phyloP scores from a whole-genome alignment of 1,284 basidiomycete species.

The Malassezia dermatis region DNA sequence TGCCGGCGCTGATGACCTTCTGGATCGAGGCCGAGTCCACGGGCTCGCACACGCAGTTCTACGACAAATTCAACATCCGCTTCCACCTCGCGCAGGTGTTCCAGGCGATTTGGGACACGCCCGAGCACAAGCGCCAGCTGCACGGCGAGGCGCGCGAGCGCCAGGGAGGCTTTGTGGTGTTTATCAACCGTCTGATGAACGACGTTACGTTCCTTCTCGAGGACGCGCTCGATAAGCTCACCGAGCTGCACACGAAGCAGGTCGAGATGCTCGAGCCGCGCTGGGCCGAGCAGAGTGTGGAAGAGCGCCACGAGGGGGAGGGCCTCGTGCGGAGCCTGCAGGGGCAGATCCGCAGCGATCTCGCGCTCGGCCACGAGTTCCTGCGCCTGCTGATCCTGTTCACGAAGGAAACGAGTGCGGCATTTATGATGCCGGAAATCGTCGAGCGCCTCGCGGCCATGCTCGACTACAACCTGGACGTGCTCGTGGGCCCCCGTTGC shows the following conservation, averaged over 20 bases:
- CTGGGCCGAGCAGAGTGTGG: slow-evolving; percentile 58
- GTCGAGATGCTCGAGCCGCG: slow-evolving; percentile 64
- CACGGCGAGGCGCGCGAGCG: slow-evolving; percentile 26
- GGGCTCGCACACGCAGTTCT: slow-evolving; percentile 94
- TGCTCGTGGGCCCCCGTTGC: slow-evolving; percentile 75
- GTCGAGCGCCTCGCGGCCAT: slow-evolving; percentile 90
- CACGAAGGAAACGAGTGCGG: slow-evolving; percentile 77
- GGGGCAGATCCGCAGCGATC: slow-evolving; percentile 72
- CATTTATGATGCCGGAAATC: slow-evolving; percentile 94
- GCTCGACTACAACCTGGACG: slow-evolving; percentile 87
- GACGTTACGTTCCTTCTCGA: slow-evolving; percentile 97
- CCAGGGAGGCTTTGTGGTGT: slow-evolving; percentile 57
- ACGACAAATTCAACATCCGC: slow-evolving; percentile 84
- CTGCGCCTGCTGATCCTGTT: slow-evolving; percentile 81
- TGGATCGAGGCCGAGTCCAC: slow-evolving; percentile 98
- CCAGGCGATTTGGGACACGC: slow-evolving; percentile 41
- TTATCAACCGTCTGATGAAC: slow-evolving; percentile 96
- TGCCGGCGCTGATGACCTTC: slow-evolving; percentile 84
- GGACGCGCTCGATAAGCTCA: slow-evolving; percentile 79
- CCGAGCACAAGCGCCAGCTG: slow-evolving; percentile 39
- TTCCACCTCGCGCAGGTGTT: slow-evolving; percentile 41
- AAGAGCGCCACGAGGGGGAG: slow-evolving; percentile 75
- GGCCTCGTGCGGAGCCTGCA: slow-evolving; percentile 68
- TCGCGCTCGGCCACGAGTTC: slow-evolving; percentile 73
- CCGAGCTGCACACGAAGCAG: slow-evolving; percentile 78